Conservation (phyloP, 768 basidiomycete species). For the Serendipita sp. region DNA sequence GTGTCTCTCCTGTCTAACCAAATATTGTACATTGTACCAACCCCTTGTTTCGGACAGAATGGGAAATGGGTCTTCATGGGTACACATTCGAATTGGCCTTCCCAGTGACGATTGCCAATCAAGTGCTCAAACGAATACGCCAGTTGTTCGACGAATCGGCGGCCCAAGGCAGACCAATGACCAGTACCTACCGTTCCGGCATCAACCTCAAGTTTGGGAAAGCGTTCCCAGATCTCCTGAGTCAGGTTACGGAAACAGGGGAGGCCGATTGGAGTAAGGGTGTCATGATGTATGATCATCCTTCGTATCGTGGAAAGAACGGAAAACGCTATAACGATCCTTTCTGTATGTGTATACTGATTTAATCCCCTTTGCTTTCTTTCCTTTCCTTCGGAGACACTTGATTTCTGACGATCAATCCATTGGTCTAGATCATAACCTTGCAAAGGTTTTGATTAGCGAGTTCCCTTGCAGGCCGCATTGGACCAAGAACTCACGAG, state of each 20-base stretch:
- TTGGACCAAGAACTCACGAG: slow-evolving; percentile 12
- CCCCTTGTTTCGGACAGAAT: background rate
- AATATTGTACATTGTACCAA: background rate
- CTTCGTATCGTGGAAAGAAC: slow-evolving; percentile 7
- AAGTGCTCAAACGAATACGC: slow-evolving; percentile 10
- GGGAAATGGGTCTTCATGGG: slow-evolving; percentile 9
- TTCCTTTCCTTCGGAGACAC: too few species aligned
- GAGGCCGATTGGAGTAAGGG: slow-evolving; percentile 12
- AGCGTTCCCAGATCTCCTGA: slow-evolving; percentile 10
- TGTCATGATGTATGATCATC: slow-evolving; percentile 11
- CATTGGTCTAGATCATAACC: slow-evolving; percentile 3
- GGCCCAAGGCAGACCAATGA: slow-evolving; percentile 10
- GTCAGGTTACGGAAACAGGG: slow-evolving; percentile 10
- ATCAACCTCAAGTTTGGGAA: slow-evolving; percentile 13
- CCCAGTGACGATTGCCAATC: slow-evolving; percentile 9
- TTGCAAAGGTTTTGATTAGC: slow-evolving; percentile 6
- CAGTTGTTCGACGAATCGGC: slow-evolving; percentile 12
- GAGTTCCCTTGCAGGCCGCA: slow-evolving; percentile 12
- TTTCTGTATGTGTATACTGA: slow-evolving; percentile 10
- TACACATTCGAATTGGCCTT: slow-evolving; percentile 10
- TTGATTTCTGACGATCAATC: background rate
- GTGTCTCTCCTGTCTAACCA: background rate
- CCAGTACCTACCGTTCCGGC: slow-evolving; percentile 11
- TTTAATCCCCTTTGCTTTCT: too few species aligned
- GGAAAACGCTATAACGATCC: slow-evolving; percentile 10